phyloP scores from a whole-genome alignment of 768 basidiomycete species.

The Mycena capillaripes region DNA sequence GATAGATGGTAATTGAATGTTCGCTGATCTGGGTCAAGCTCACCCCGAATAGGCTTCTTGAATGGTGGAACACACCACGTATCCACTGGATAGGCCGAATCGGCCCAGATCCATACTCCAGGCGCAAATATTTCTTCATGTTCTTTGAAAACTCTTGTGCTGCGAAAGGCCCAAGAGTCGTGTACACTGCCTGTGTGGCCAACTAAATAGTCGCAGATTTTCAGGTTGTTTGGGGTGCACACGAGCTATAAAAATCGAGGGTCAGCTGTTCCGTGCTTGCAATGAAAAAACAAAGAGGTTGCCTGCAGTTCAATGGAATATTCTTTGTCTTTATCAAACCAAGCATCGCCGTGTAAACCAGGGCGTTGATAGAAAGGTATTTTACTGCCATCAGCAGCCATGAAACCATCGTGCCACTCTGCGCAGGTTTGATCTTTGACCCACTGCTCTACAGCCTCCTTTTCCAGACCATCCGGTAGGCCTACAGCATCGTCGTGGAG shows the following conservation, averaged over 20 bases:
- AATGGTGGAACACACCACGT: conserved; percentile 44
- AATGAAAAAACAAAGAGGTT: conserved; percentile 27
- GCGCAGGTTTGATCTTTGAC: conserved; percentile 13
- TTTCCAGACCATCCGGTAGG: conserved; percentile 18
- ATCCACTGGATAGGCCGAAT: no score
- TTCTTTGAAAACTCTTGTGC: no score
- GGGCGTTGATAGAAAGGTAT: conserved; percentile 34
- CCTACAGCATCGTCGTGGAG: conserved; percentile 18
- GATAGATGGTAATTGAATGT: conserved; percentile 38
- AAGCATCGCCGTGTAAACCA: conserved; percentile 29
- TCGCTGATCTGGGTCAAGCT: conserved; percentile 33
- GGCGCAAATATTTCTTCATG: no score
- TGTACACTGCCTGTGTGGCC: conserved; percentile 44
- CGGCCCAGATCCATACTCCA: no score
- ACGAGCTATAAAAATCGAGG: background rate
- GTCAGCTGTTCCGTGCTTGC: background rate
- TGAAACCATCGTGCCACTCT: conserved; percentile 39
- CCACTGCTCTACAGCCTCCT: conserved; percentile 25
- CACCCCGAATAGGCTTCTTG: conserved; percentile 31
- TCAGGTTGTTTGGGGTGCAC: conserved; percentile 20
- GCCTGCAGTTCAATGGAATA: background rate
- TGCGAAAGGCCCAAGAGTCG: conserved; percentile 22
- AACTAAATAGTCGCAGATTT: conserved; percentile 37
- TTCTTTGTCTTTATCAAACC: conserved; percentile 36
- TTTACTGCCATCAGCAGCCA: conserved; percentile 42